A percentile compares a stretch with the other conserved stretches of the same genome.
Conservation (phyloP, 148 eudicot genomes). For the Camellia japonica region DNA sequence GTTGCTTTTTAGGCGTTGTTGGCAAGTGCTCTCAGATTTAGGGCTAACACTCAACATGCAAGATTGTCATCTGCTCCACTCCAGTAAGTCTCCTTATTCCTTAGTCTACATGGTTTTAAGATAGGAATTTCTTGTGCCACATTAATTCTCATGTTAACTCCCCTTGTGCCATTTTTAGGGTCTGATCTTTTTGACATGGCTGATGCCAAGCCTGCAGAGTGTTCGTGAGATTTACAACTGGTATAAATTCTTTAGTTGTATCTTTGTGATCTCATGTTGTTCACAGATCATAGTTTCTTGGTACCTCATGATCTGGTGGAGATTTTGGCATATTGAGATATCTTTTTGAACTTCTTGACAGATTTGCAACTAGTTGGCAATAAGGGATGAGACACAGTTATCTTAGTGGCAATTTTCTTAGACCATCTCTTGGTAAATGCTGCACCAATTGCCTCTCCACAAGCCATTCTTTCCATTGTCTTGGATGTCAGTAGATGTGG, state of each 20-base stretch:
- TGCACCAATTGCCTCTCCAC: not conserved
- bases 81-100: constrained; percentile 17
- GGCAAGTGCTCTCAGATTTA: constrained; percentile 18
- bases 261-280: not conserved
- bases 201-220: constrained; percentile 11
- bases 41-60: constrained; percentile 14
- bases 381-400: not conserved
- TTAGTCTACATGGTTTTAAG: constrained; percentile 25
- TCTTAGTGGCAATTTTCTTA: constrained; percentile 5
- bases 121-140: constrained; percentile 36
- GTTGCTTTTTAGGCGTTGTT: constrained; percentile 10
- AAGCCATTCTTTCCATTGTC: not conserved
- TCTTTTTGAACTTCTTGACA: not conserved
- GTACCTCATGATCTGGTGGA: not conserved
- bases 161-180: constrained; percentile 45
- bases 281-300: not conserved
- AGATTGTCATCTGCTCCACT: constrained; percentile 16
- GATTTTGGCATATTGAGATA: not conserved
- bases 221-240: constrained; percentile 4
- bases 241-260: constrained; percentile 9
- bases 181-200: constrained; percentile 9
- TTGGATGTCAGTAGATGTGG: not conserved
- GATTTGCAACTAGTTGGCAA: constrained; percentile 6
- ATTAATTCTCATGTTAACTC: constrained; percentile 40
- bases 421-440: constrained; percentile 20